Base-by-base conservation (phyloP, 2,329 filamentous ascomycete genomes). In the Claviceps sorghi region DNA sequence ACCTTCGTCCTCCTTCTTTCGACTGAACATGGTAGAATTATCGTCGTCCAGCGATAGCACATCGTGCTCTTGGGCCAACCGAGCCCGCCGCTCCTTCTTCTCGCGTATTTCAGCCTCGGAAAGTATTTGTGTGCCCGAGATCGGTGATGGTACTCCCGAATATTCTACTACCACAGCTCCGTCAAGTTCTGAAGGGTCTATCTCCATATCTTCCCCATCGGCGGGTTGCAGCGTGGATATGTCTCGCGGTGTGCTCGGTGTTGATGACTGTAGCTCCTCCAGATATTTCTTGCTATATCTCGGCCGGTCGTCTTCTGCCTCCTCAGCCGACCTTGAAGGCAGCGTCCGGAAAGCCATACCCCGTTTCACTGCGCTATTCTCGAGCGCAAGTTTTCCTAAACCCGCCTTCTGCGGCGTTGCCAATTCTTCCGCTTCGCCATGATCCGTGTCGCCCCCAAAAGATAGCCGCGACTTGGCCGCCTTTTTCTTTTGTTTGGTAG, bases 241-340 rank as follows among this genome's bases (percentile, higher is more conserved):
- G 54, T 86, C 77, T 56, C 80, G 83, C 0, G 89, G 90, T 0
- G 86, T 90, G 26, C 83, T 87, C 0, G 88, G 89, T 0, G 90
- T 96, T 13, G 87, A 89, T 54, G 82, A 85, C 56, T 88, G 87
- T 15, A 98, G 75, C 64, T 95, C 88, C 36, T 86, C 82, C 21
- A 98, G 74, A 58, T 91, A 88, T 59, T 94, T 88, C 61, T 86
- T 86, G 70, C 79, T 94, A 65, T 98, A 97, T 54, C 72, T 84
- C 0, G 88, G 89, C 40, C 84, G 74, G 50, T 83, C 83, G 17
- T 84, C 80, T 15, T 86, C 82, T 11, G 68, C 69, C 15, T 81
- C 76, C 6, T 73, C 70, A 40, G 48, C 43, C 43, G 52, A 73
- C 8, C 80, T 74, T 52, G 80, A 65, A 0, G 80, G 80, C 0